phyloP scores from a whole-genome alignment of 257 asterid species.

The Craterostigma plantagineum region DNA sequence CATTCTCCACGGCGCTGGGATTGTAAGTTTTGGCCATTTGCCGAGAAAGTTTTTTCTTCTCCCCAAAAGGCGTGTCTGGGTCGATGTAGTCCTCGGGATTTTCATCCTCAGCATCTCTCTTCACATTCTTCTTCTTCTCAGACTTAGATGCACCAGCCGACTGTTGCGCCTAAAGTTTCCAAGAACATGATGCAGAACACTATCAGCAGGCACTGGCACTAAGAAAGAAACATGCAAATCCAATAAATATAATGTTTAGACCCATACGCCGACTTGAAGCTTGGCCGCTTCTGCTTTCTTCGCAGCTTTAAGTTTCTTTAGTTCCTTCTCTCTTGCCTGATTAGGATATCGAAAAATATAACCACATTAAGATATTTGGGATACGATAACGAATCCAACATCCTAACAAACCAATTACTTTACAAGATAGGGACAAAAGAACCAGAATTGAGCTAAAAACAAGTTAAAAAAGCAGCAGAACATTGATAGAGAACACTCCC shows the following conservation, averaged over 20 bases:
- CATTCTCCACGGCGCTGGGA: conserved; percentile 68
- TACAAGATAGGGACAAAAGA: background rate
- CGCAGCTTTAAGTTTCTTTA: conserved; percentile 74
- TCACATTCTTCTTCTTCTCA: conserved; percentile 55
- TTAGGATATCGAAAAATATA: background rate
- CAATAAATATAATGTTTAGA: conserved; percentile 1
- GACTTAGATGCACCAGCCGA: conserved; percentile 35
- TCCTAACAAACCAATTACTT: background rate
- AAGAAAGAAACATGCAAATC: background rate
- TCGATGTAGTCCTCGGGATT: conserved; percentile 58
- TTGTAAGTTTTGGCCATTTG: conserved; percentile 76
- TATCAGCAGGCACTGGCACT: background rate
- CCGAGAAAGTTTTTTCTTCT: conserved; percentile 57
- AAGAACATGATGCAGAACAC: conserved; percentile 3
- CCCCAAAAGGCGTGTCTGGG: conserved; percentile 67
- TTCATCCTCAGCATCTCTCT: conserved; percentile 52
- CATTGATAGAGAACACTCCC: too few relatives aligned
- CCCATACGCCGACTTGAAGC: conserved; percentile 25
- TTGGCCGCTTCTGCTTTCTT: conserved; percentile 80
- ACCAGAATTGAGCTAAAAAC: too few relatives aligned
- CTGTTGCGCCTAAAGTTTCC: conserved; percentile 40
- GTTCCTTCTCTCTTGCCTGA: conserved; percentile 82
- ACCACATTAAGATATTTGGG: background rate
- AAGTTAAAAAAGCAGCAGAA: too few relatives aligned
- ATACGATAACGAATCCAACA: background rate